Evolutionary conservation across 2,329 filamentous ascomycete genomes (phyloP).

Genomic region (Thelonectria rubi): DNA sequence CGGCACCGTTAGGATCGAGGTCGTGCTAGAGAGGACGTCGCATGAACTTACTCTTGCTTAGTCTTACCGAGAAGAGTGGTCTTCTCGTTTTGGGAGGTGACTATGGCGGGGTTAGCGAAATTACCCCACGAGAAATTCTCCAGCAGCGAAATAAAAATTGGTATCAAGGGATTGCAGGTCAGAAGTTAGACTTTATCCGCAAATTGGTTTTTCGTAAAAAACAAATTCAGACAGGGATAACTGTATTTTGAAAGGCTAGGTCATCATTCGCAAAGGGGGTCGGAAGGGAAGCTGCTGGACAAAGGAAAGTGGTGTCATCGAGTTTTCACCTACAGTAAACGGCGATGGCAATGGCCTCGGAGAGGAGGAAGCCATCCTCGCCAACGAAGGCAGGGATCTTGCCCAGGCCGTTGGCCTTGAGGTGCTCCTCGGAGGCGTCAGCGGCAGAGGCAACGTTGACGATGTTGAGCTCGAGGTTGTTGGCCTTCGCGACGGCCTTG

Average conservation of each 20-base stretch:
- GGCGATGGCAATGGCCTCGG: constrained; percentile 92
- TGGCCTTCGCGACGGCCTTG: constrained; percentile 95
- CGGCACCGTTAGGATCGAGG: constrained; percentile 38
- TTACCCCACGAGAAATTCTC: constrained; percentile 28
- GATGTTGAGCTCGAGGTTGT: constrained; percentile 90
- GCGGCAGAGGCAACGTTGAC: constrained; percentile 73
- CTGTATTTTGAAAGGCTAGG: constrained; percentile 78
- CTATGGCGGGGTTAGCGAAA: constrained; percentile 61
- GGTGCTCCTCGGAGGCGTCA: constrained; percentile 78
- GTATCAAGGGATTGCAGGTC: constrained; percentile 55
- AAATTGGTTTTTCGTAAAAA: constrained; percentile 56
- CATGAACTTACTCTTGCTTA: constrained; percentile 90
- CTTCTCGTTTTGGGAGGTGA: constrained; percentile 99
- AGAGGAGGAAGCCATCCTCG: constrained; percentile 87
- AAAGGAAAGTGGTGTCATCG: constrained; percentile 43
- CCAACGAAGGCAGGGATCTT: constrained; percentile 95
- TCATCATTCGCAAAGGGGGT: constrained; percentile 67
- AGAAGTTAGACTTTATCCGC: constrained; percentile 94
- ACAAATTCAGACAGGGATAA: constrained; percentile 98
- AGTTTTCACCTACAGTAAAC: constrained; percentile 85
- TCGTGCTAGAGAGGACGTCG: not conserved
- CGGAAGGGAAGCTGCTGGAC: constrained; percentile 25
- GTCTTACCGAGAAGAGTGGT: constrained; percentile 99
- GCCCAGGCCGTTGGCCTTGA: constrained; percentile 85
- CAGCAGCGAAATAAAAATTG: constrained; percentile 28